Evolutionary conservation across 1,284 basidiomycete genomes (phyloP).

Genomic region (Moesziomyces sp.): DNA sequence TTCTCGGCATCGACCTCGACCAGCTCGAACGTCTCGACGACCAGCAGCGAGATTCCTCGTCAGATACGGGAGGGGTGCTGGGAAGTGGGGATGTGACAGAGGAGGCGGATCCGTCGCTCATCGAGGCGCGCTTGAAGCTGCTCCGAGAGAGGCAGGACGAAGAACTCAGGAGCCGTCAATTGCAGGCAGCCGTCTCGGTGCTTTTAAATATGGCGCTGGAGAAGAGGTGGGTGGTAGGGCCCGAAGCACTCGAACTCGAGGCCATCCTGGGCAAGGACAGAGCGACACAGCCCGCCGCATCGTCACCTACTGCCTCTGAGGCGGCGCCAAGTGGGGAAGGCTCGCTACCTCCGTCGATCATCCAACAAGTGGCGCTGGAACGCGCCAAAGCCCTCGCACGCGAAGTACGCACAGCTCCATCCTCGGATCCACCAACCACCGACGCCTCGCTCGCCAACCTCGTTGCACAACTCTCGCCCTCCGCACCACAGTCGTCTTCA

Average conservation of each 20-base stretch:
- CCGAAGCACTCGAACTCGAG: slow-evolving; percentile 52
- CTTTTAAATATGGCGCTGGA: slow-evolving; percentile 52
- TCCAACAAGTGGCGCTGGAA: slow-evolving; percentile 43
- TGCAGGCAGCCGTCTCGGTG: slow-evolving; percentile 54
- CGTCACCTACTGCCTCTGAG: neutral
- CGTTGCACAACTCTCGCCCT: slow-evolving; percentile 14
- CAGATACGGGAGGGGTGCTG: neutral
- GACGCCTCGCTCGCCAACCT: slow-evolving; percentile 34
- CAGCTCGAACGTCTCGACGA: slow-evolving; percentile 24
- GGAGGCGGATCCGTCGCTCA: slow-evolving; percentile 39
- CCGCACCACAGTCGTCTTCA: no score
- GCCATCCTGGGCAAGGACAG: slow-evolving; percentile 37
- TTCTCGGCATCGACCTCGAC: slow-evolving; percentile 44
- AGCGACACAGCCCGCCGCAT: slow-evolving; percentile 3
- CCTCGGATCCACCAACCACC: slow-evolving; percentile 4
- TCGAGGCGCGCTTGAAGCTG: slow-evolving; percentile 31
- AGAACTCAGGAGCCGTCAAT: slow-evolving; percentile 36
- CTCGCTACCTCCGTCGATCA: slow-evolving; percentile 25
- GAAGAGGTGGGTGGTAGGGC: slow-evolving; percentile 53
- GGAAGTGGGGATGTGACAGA: slow-evolving; percentile 24
- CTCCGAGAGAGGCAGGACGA: slow-evolving; percentile 27
- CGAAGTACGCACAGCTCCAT: slow-evolving; percentile 22
- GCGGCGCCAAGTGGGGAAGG: neutral
- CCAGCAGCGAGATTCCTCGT: neutral
- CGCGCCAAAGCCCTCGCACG: slow-evolving; percentile 38